Evolutionary conservation across 805 yeast genomes (phyloP).

Genomic region (Lipomyces yamadae): DNA sequence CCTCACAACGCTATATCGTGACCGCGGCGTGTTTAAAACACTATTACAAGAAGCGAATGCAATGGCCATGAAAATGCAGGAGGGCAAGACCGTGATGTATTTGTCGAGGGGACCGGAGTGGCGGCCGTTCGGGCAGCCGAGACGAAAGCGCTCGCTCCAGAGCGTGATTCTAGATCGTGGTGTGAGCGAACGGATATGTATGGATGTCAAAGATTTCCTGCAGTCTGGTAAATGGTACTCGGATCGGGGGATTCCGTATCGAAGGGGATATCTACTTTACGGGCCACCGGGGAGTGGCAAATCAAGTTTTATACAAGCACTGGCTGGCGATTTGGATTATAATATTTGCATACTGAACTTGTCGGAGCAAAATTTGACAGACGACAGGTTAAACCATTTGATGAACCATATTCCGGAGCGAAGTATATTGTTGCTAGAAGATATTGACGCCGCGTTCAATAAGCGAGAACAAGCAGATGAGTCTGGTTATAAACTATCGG

Average conservation of each 20-base stretch:
- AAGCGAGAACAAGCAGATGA: slow-evolving; percentile 77
- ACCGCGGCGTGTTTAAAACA: slow-evolving; percentile 68
- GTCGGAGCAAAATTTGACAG: slow-evolving; percentile 89
- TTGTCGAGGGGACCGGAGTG: slow-evolving; percentile 99
- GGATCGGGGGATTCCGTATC: slow-evolving; percentile 94
- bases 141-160: slow-evolving; percentile 80
- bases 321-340: slow-evolving; percentile 95
- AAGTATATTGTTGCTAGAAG: slow-evolving; percentile 83
- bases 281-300: slow-evolving; percentile 99
- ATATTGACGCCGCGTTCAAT: slow-evolving; percentile 94
- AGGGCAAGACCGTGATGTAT: slow-evolving; percentile 91
- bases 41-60: slow-evolving; percentile 82
- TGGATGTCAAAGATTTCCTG: slow-evolving; percentile 81
- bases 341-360: slow-evolving; percentile 91
- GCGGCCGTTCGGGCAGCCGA: slow-evolving; percentile 97
- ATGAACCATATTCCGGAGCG: slow-evolving; percentile 96
- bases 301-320: slow-evolving; percentile 92
- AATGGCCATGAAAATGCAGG: slow-evolving; percentile 78
- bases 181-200: slow-evolving; percentile 64
- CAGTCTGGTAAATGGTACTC: slow-evolving; percentile 87
- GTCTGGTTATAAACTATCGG: slow-evolving; percentile 71
- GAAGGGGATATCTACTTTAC: slow-evolving; percentile 89
- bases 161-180: slow-evolving; percentile 85
- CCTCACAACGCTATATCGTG: slow-evolving; percentile 84
- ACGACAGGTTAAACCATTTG: slow-evolving; percentile 89